These are phyloP conservation scores for Kernera saxatilis DNA, from an alignment of 345 rosid genomes.

Conservation along the genomic window DNA sequence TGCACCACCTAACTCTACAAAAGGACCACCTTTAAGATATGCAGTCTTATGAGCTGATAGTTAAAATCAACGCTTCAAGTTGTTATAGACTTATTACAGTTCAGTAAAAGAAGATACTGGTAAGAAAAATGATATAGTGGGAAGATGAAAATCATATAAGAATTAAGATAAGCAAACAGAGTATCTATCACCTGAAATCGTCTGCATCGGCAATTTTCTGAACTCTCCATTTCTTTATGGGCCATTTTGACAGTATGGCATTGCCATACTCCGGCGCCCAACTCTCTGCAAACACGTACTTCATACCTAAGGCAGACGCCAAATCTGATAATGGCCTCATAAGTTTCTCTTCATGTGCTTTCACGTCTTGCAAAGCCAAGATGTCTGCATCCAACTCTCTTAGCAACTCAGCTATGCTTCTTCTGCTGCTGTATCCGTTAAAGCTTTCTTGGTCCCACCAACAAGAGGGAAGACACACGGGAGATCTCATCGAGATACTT, in stretches of 20 bases:
- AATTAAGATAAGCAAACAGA: neutral
- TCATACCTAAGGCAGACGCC: constrained; percentile 74
- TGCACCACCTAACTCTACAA: neutral
- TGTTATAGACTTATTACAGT: neutral
- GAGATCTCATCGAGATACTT: constrained; percentile 71
- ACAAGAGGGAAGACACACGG: constrained; percentile 67
- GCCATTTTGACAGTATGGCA: constrained; percentile 81
- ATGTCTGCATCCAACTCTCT: constrained; percentile 78
- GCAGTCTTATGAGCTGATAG: neutral
- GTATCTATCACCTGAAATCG: constrained; percentile 62
- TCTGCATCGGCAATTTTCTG: constrained; percentile 75
- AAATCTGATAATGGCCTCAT: constrained; percentile 89
- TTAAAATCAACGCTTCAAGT: neutral
- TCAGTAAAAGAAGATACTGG: too few relatives aligned
- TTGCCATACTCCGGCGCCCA: constrained; percentile 97
- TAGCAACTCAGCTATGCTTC: constrained; percentile 78
- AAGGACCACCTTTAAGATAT: neutral
- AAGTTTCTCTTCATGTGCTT: constrained; percentile 75
- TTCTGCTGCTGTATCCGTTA: constrained; percentile 36
- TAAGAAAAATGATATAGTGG: neutral
- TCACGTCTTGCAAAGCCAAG: constrained; percentile 83
- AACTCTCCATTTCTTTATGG: constrained; percentile 70
- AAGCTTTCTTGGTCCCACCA: constrained; percentile 44
- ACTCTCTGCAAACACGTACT: constrained; percentile 82
- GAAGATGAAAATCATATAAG: neutral